These are phyloP conservation scores for Casuarina glauca DNA, from an alignment of 306 rosid species.

Conservation along the genomic window DNA sequence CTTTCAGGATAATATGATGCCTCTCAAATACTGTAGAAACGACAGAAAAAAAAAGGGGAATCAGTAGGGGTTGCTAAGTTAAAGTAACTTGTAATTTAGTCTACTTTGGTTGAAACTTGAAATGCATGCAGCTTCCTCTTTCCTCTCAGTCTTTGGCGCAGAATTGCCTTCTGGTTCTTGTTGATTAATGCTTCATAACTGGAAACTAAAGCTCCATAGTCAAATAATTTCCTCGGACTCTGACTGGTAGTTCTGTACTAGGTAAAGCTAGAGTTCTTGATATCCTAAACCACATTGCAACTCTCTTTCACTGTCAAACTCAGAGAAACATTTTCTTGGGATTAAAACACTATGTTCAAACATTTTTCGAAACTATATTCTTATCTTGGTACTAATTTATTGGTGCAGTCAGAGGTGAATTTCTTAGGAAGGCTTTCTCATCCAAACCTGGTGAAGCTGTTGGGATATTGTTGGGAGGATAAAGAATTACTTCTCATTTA, in stretches of 20 bases:
- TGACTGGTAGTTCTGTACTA: not conserved
- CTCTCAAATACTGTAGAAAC: not conserved
- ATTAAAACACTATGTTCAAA: not conserved
- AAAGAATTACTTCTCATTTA: constrained; percentile 74
- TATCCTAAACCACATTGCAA: not conserved
- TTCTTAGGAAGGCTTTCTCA: constrained; percentile 91
- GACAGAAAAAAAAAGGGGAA: not conserved
- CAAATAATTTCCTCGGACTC: not conserved
- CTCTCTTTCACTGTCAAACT: too few species aligned
- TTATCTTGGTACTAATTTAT: constrained; percentile 21
- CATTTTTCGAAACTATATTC: not conserved
- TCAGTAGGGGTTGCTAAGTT: not conserved
- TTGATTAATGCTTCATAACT: not conserved
- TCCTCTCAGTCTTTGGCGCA: not conserved
- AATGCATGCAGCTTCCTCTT: not conserved
- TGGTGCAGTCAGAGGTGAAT: constrained; percentile 81
- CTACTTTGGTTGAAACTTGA: not conserved
- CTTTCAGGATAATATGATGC: too few species aligned
- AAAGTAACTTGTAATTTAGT: not conserved
- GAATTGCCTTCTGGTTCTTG: not conserved
- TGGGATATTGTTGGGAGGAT: constrained; percentile 89
- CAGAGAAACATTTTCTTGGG: not conserved
- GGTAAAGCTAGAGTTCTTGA: not conserved
- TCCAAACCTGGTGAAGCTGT: constrained; percentile 83
- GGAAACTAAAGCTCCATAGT: not conserved